Conservation (phyloP, 495 filamentous ascomycete species). For the Trichoderma gamsii region DNA sequence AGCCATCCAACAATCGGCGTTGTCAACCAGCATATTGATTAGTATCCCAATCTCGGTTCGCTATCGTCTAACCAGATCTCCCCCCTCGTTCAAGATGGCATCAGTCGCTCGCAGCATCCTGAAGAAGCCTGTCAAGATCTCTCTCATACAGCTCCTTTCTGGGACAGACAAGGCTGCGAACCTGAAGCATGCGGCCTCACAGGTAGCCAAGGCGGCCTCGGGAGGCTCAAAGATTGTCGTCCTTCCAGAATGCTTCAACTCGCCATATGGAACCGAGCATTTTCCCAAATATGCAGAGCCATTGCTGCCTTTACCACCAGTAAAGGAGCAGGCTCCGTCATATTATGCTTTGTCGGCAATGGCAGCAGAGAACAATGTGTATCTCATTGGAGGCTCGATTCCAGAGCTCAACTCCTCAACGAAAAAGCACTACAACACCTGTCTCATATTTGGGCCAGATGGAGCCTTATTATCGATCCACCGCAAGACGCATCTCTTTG, state of each 20-base stretch:
- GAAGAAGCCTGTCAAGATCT: constrained; percentile 72
- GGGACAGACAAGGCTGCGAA: constrained; percentile 80
- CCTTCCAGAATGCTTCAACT: constrained; percentile 90
- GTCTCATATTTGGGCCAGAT: constrained; percentile 69
- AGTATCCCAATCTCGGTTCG: background rate
- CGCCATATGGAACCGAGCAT: constrained; percentile 84
- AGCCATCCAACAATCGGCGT: background rate
- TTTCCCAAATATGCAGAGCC: constrained; percentile 90
- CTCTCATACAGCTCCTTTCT: constrained; percentile 71
- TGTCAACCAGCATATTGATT: background rate
- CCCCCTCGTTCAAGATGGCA: background rate
- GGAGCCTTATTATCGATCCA: constrained; percentile 76
- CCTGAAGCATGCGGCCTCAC: constrained; percentile 69
- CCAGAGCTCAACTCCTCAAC: constrained; percentile 55
- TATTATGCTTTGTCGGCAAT: constrained; percentile 79
- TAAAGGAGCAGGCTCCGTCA: constrained; percentile 62
- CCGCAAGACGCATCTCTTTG: constrained; percentile 93
- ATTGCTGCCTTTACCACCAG: constrained; percentile 71
- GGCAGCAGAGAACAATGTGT: constrained; percentile 67
- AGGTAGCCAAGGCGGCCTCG: constrained; percentile 74
- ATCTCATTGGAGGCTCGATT: constrained; percentile 87
- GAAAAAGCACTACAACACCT: constrained; percentile 87
- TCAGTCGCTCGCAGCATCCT: constrained; percentile 42
- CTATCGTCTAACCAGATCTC: background rate
- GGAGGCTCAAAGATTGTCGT: constrained; percentile 71